Percentiles rank a stretch among this genome's conserved stretches.
Evolutionary conservation across 352 stramenopile species (phyloP).

Genomic region (Phytophthora pistaciae): DNA sequence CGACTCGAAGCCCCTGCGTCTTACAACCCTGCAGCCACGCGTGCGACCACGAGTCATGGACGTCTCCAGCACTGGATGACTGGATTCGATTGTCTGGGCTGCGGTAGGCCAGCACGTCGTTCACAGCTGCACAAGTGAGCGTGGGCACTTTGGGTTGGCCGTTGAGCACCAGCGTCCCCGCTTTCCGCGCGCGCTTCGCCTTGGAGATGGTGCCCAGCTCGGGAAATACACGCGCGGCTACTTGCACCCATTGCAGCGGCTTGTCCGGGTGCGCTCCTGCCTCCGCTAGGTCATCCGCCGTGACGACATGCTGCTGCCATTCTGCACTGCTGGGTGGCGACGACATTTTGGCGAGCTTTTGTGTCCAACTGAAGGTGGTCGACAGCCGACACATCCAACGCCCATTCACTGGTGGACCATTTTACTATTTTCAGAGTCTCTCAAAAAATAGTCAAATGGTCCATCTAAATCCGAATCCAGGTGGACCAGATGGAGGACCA

Average conservation of each 20-base stretch:
- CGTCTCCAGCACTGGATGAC: not conserved
- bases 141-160: constrained; percentile 43
- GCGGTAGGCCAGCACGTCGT: constrained; percentile 49
- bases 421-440: not conserved
- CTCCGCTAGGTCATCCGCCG: constrained; percentile 16
- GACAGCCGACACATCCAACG: not conserved
- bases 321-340: not conserved
- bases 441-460: not conserved
- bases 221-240: constrained; percentile 60
- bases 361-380: not conserved
- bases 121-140: constrained; percentile 31
- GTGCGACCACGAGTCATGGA: not conserved
- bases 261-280: not conserved
- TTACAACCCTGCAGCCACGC: constrained; percentile 51
- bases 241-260: constrained; percentile 51
- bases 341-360: too few relatives aligned
- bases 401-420: not conserved
- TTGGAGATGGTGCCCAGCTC: constrained; percentile 67
- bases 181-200: constrained; percentile 67
- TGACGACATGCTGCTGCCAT: constrained; percentile 30
- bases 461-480: too few relatives aligned
- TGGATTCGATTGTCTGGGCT: constrained; percentile 18
- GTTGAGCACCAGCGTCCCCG: constrained; percentile 50
- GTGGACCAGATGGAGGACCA: constrained; percentile 11
- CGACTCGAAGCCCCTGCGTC: constrained; percentile 63